phyloP scores from a whole-genome alignment of 2,329 filamentous ascomycete species.

The Venturia nashicola region DNA sequence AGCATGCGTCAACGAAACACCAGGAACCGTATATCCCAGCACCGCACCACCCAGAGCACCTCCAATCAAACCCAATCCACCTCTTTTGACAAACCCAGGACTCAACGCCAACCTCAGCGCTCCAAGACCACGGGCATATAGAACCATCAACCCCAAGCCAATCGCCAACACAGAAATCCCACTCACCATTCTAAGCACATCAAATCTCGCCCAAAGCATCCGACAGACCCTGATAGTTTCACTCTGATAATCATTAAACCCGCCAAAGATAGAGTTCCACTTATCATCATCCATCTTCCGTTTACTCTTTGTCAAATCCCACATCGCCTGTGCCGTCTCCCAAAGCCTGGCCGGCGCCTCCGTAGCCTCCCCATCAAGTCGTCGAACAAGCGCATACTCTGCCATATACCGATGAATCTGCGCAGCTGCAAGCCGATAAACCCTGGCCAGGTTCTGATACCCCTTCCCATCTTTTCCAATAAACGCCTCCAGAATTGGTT shows the following conservation, averaged over 20 bases:
- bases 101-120: constrained; percentile 42
- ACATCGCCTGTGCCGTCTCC: constrained; percentile 44
- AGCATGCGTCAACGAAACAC: constrained; percentile 26
- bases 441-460: constrained; percentile 65
- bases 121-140: constrained; percentile 54
- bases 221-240: constrained; percentile 72
- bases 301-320: constrained; percentile 16
- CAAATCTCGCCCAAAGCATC: constrained; percentile 81
- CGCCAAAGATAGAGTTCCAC: constrained; percentile 35
- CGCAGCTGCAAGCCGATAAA: constrained; percentile 65
- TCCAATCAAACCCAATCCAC: constrained; percentile 34
- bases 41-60: constrained; percentile 30
- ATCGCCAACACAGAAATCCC: constrained; percentile 61
- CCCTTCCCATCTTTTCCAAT: constrained; percentile 54
- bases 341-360: constrained; percentile 42
- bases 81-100: constrained; percentile 38
- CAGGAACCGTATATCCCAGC: constrained; percentile 30
- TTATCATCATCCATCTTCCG: constrained; percentile 9
- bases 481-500: constrained; percentile 90
- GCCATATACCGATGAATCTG: constrained; percentile 83
- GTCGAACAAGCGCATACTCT: constrained; percentile 64
- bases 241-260: constrained; percentile 62
- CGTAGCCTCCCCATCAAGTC: constrained; percentile 48
- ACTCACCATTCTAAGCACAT: constrained; percentile 71
- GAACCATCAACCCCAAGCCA: constrained; percentile 54